These are phyloP conservation scores for Tinospora cordifolia DNA, from an alignment of 164 flowering plant genomes.

Conservation along the genomic window DNA sequence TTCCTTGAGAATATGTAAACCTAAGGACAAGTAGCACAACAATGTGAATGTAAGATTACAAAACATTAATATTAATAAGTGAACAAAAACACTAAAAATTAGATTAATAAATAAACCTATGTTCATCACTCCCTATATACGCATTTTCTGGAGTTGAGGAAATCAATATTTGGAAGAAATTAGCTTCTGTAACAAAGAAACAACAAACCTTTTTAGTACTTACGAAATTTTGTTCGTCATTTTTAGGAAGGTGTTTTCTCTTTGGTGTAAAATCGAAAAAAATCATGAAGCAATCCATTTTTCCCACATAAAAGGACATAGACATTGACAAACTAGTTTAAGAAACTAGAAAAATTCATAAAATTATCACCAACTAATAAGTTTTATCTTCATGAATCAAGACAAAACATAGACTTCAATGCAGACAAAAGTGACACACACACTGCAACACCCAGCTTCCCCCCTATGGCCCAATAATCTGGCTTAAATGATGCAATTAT, in stretches of 20 bases:
- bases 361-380: background rate
- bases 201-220: slow-evolving; percentile 55
- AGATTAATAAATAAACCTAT: background rate
- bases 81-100: too few relatives aligned
- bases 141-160: background rate
- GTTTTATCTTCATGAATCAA: too few relatives aligned
- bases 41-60: too few relatives aligned
- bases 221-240: slow-evolving; percentile 27
- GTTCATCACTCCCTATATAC: background rate
- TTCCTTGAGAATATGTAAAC: too few relatives aligned
- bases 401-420: background rate
- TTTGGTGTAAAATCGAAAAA: slow-evolving; percentile 70
- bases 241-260: slow-evolving; percentile 25
- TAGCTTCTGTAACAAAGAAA: background rate
- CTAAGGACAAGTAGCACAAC: too few relatives aligned
- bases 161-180: background rate
- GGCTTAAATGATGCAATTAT: too few relatives aligned
- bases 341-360: background rate
- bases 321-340: background rate
- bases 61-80: too few relatives aligned
- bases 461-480: too few relatives aligned
- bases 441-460: too few relatives aligned
- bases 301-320: slow-evolving; percentile 36
- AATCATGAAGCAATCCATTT: slow-evolving; percentile 76
- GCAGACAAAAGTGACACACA: background rate